Evolutionary conservation across 1,139 yeast genomes (phyloP), one percentile per base, ranked within the genome.

Genomic region (Yamadazyma dendronema): DNA sequence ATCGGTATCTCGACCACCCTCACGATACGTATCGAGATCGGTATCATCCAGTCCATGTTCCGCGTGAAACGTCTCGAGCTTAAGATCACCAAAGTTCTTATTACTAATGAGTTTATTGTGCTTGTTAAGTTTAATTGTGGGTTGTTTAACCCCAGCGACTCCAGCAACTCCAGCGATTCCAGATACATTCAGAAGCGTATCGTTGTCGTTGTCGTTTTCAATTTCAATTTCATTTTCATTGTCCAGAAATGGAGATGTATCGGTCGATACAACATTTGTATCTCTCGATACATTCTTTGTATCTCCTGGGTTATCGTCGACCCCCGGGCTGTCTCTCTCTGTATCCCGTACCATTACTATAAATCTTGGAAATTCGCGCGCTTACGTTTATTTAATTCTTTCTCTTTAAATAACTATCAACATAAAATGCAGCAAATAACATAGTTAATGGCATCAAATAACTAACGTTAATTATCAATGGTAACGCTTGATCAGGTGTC

Each of bases 401-500:
- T 14, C 50, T 39, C 27, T 63, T 69, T 42, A 69, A 64, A 53
- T 83, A 83, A 43, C 84, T 78, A 42, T 81, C 85, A 41, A 83
- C 67, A 65, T 81, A 83, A 56, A 83, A 83, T 23, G 81, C 79
- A 33, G 77, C 85, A 61, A 84, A 83, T 46, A 83, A 68, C 34
- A 79, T 74, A 11, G 90, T 83, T 60, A 83, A 71, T 3, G 90
- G 90, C 10, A 87, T 65, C 58, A 83, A 74, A 56, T 83, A 83
- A 23, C 70, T 63, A 30, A 83, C 85, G 51, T 81, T 83, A 53
- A 83, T 71, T 46, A 73, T 61, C 30, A 83, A 56, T 2, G 88
- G 84, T 52, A 81, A 65, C 3, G 84, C 79, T 55, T 81, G 81
- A 45, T 81, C 84, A 11, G 82, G 66, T 38, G 79, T 68, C 22